Conservation (phyloP, 192 early-diverging fungal species). For the Diversispora eburnea region DNA sequence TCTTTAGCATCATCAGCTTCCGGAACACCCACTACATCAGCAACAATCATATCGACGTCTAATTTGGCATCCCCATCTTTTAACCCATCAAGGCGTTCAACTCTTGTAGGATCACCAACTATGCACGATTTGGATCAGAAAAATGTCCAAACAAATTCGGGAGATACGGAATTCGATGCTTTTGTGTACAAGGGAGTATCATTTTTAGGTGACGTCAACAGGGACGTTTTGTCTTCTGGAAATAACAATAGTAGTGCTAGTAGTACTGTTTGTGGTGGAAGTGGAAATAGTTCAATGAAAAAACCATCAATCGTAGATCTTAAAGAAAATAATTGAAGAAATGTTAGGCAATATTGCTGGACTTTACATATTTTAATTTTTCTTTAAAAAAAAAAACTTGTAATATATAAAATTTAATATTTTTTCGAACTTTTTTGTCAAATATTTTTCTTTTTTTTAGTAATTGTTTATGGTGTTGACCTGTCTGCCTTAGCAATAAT, state of each 20-base stretch:
- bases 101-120: slow-evolving; percentile 1
- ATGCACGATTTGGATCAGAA: neutral
- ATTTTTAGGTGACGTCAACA: slow-evolving; percentile 14
- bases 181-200: slow-evolving; percentile 18
- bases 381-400: too few relatives aligned
- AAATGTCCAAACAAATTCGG: neutral
- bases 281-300: neutral
- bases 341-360: neutral
- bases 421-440: too few relatives aligned
- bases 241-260: neutral
- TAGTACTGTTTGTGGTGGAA: neutral
- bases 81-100: slow-evolving; percentile 25
- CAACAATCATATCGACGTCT: slow-evolving; percentile 1
- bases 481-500: too few relatives aligned
- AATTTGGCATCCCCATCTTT: slow-evolving; percentile 12
- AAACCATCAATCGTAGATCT: neutral
- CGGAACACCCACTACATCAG: slow-evolving; percentile 1
- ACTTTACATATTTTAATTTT: too few relatives aligned
- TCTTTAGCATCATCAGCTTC: slow-evolving; percentile 14
- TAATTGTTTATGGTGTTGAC: too few relatives aligned
- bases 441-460: too few relatives aligned
- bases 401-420: too few relatives aligned
- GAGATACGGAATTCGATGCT: slow-evolving; percentile 5
- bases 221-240: slow-evolving; percentile 1
- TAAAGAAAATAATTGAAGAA: neutral